Evolutionary conservation across 805 yeast species (phyloP), one percentile per base, ranked within the genome.

Genomic region (Yamadazyma nakazawae): DNA sequence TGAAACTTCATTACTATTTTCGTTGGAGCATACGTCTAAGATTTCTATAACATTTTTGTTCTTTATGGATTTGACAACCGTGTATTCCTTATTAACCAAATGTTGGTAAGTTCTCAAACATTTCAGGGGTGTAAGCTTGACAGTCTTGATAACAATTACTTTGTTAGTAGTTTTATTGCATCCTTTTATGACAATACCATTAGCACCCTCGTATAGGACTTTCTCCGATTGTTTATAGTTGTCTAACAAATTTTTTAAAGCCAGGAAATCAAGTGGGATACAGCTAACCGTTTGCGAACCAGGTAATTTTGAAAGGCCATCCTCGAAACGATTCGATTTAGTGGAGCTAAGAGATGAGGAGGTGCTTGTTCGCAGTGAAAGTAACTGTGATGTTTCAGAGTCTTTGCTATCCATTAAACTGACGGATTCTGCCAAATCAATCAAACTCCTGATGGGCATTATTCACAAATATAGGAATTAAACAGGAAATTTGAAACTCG

Each of bases 131-230:
- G 54, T 53, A 17, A 47, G 40, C 48, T 69, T 68, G 36, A 70
- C 56, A 12, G 58, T 53, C 46, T 71, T 72, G 38, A 71, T 57
- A 14, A 68, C 65, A 14, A 68, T 52, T 2, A 49, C 47, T 25
- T 50, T 35, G 7, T 56, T 54, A 19, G 51, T 53, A 2, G 46
- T 12, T 16, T 56, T 56, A 43, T 58, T 62, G 2, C 61, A 39
- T 12, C 70, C 75, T 46, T 66, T 68, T 40, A 52, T 55, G 5
- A 72, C 56, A 5, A 63, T 53, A 8, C 76, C 76, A 51, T 71
- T 71, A 11, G 74, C 73, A 9, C 76, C 75, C 50, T 72, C 76
- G 51, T 65, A 71, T 14, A 45, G 14, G n/a, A 35, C 34, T 21
- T 45, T 40, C 5, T 40, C 48, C 25, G 18, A 37, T 5, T 14